A percentile compares a stretch with the other conserved stretches of the same genome.
Evolutionary conservation across 768 basidiomycete species (phyloP).

Genomic region (Auricularia sp.): DNA sequence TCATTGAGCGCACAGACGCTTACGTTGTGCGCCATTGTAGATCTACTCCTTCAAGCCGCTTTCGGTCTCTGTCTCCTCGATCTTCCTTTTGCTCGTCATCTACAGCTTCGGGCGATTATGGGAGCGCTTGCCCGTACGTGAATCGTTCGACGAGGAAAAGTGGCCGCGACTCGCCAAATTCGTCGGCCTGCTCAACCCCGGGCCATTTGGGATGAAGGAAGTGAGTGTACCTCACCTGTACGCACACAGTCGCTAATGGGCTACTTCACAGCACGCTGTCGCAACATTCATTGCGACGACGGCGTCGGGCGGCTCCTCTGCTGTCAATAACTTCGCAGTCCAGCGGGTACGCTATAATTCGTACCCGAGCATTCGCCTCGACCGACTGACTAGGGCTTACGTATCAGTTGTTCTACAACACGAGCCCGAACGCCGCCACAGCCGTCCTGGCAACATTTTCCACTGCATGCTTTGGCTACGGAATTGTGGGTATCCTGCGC

Average conservation of each 20-base stretch:
- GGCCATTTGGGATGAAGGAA: slow-evolving; percentile 49
- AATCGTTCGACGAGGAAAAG: slow-evolving; percentile 29
- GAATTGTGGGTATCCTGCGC: slow-evolving; percentile 47
- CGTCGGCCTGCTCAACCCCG: slow-evolving; percentile 44
- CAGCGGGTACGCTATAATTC: slow-evolving; percentile 32
- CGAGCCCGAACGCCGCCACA: slow-evolving; percentile 41
- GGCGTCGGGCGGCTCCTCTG: slow-evolving; percentile 40
- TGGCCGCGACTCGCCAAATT: slow-evolving; percentile 29
- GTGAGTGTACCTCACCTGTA: slow-evolving; percentile 19
- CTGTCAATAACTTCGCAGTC: slow-evolving; percentile 52
- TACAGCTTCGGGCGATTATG: slow-evolving; percentile 42
- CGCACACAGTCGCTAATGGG: neutral
- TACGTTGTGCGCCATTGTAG: slow-evolving; percentile 17
- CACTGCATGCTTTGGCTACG: slow-evolving; percentile 33
- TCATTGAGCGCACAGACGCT: neutral
- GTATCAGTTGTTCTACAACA: slow-evolving; percentile 46
- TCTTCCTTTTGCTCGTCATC: slow-evolving; percentile 46
- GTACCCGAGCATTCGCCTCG: neutral
- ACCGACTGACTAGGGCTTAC: neutral
- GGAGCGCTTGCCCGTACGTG: slow-evolving; percentile 19
- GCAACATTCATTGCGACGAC: slow-evolving; percentile 48
- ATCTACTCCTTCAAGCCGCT: slow-evolving; percentile 54
- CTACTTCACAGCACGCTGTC: slow-evolving; percentile 38
- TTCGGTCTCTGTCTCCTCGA: slow-evolving; percentile 38
- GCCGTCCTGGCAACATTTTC: slow-evolving; percentile 42